Conservation (phyloP, 345 rosid species). For the Melaleuca alternifolia region DNA sequence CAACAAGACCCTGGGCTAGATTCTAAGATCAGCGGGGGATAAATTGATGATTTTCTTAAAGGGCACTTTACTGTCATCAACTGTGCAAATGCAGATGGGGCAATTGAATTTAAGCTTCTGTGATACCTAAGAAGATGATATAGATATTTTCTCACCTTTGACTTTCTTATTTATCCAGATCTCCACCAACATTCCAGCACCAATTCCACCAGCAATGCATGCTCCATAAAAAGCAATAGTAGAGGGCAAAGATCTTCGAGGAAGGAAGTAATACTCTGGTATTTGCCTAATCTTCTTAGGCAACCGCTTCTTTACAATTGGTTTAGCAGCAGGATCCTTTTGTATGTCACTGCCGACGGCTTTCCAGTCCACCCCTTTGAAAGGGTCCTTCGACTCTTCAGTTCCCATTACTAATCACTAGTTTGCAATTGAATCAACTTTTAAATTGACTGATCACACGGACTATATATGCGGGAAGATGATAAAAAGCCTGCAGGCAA, state of each 20-base stretch:
- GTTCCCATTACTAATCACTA: conserved; percentile 39
- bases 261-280: conserved; percentile 88
- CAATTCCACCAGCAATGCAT: conserved; percentile 73
- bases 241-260: conserved; percentile 44
- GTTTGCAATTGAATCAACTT: not conserved
- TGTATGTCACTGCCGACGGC: conserved; percentile 53
- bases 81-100: not conserved
- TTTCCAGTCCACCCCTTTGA: conserved; percentile 84
- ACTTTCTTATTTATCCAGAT: conserved; percentile 82
- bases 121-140: not conserved
- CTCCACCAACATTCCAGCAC: conserved; percentile 85
- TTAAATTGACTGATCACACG: not conserved
- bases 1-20: not conserved
- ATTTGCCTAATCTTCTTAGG: conserved; percentile 77
- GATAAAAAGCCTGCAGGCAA: not conserved
- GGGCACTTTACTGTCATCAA: not conserved
- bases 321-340: conserved; percentile 49
- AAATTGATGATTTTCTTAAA: not conserved
- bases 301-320: conserved; percentile 48
- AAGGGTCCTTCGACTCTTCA: conserved; percentile 66
- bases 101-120: not conserved
- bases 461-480: not conserved
- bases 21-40: not conserved
- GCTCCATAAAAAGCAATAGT: conserved; percentile 71
- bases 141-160: conserved; percentile 26